These are phyloP conservation scores for Botrytis galanthina DNA, from an alignment of 2,329 filamentous ascomycete genomes.

Conservation along the genomic window DNA sequence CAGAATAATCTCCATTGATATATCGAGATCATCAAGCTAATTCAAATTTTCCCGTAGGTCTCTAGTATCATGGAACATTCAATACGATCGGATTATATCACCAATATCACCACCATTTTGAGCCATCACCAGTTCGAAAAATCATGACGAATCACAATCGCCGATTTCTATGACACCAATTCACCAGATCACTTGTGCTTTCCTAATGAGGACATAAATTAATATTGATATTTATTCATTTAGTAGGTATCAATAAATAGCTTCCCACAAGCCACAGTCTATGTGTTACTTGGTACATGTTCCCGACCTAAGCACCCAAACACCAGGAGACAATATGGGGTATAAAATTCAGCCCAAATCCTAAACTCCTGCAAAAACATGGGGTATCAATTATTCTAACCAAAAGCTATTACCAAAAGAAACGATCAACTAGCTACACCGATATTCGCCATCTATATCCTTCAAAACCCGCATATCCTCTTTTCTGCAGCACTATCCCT, in stretches of 20 bases:
- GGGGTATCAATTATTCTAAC: neutral
- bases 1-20: rapidly evolving
- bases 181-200: neutral
- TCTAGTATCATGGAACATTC: no score
- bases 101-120: no score
- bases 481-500: neutral
- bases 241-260: neutral
- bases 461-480: neutral
- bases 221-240: neutral
- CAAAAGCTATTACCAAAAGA: neutral
- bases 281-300: neutral
- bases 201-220: rapidly evolving
- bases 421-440: neutral
- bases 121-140: neutral
- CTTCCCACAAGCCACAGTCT: neutral
- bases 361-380: neutral
- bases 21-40: neutral
- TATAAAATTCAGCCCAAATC: neutral
- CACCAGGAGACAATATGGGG: neutral
- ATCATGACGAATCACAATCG: neutral
- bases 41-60: rapidly evolving
- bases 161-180: neutral
- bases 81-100: no score
- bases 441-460: neutral
- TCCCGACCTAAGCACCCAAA: neutral